These are phyloP conservation scores for Zarea fungicola DNA, from an alignment of 2,329 filamentous ascomycete species.

Conservation along the genomic window DNA sequence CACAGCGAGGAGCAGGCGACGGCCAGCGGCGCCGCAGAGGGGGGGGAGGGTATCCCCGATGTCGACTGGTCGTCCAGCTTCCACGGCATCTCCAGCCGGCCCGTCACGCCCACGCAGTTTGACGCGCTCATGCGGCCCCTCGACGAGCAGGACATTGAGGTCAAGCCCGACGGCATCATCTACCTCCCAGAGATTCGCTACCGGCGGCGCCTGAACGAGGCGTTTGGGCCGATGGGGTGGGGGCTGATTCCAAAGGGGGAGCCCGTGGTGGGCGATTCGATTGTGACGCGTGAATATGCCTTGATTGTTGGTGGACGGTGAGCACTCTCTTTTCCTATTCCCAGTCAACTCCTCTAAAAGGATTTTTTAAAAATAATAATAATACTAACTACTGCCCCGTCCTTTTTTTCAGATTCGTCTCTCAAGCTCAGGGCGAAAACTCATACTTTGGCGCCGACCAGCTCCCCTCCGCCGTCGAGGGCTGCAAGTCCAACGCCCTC, in stretches of 20 bases:
- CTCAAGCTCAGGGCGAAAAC: conserved; percentile 89
- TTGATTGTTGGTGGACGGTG: conserved; percentile 84
- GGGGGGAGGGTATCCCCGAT: conserved; percentile 14
- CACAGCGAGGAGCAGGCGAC: neutral
- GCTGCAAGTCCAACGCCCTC: conserved; percentile 94
- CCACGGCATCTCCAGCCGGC: conserved; percentile 65
- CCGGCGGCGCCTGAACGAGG: conserved; percentile 77
- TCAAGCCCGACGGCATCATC: conserved; percentile 95
- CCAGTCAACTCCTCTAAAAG: no score
- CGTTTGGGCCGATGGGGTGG: conserved; percentile 95
- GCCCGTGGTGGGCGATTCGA: conserved; percentile 74
- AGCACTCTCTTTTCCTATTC: conserved; percentile 15
- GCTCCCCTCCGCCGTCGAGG: conserved; percentile 90
- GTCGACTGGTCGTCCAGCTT: conserved; percentile 81
- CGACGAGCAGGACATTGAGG: conserved; percentile 73
- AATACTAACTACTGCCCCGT: neutral
- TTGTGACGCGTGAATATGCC: conserved; percentile 86
- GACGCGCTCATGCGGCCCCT: conserved; percentile 64
- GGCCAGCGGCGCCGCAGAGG: neutral
- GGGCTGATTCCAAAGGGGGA: conserved; percentile 85
- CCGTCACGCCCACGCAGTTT: conserved; percentile 67
- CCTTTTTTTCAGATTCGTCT: conserved; percentile 63
- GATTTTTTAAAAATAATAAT: neutral
- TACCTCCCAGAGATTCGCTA: conserved; percentile 99
- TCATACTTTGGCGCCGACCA: conserved; percentile 86